These are phyloP conservation scores for Verticillium longisporum DNA, from an alignment of 2,329 filamentous ascomycete genomes.

Conservation along the genomic window DNA sequence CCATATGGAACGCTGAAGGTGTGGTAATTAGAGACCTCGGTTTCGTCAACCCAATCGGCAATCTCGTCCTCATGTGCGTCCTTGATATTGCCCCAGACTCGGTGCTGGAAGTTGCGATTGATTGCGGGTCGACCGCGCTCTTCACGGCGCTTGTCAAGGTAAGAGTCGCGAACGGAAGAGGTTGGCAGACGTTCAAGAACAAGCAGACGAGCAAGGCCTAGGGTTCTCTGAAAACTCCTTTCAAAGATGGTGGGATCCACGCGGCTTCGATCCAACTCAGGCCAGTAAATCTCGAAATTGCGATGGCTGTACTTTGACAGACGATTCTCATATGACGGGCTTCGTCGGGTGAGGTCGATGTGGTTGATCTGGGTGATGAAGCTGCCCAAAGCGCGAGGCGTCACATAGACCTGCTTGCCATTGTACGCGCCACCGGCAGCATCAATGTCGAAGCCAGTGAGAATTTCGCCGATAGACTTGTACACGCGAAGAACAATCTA, in stretches of 20 bases:
- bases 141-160: slow-evolving; percentile 60
- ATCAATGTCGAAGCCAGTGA: slow-evolving; percentile 85
- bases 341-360: slow-evolving; percentile 71
- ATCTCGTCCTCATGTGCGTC: slow-evolving; percentile 72
- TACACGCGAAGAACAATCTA: slow-evolving; percentile 81
- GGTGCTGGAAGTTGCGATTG: slow-evolving; percentile 32
- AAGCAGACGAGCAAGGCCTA: slow-evolving; percentile 71
- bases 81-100: slow-evolving; percentile 66
- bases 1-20: slow-evolving; percentile 69
- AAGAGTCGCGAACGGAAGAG: slow-evolving; percentile 58
- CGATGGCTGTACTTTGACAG: slow-evolving; percentile 79
- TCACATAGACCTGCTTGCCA: slow-evolving; percentile 71
- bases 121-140: slow-evolving; percentile 64
- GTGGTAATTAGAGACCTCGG: slow-evolving; percentile 74
- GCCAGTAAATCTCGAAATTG: slow-evolving; percentile 80
- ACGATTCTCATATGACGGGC: slow-evolving; percentile 81
- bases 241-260: slow-evolving; percentile 86
- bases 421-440: slow-evolving; percentile 77
- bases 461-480: slow-evolving; percentile 74
- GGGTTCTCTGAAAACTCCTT: slow-evolving; percentile 66
- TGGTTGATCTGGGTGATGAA: slow-evolving; percentile 80
- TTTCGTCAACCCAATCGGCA: slow-evolving; percentile 72
- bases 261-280: slow-evolving; percentile 63
- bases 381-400: slow-evolving; percentile 68
- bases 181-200: slow-evolving; percentile 75